Evolutionary conservation across 352 stramenopile species (phyloP), one percentile per base, ranked within the genome.

Genomic region (Pythium rhizo-oryzae): DNA sequence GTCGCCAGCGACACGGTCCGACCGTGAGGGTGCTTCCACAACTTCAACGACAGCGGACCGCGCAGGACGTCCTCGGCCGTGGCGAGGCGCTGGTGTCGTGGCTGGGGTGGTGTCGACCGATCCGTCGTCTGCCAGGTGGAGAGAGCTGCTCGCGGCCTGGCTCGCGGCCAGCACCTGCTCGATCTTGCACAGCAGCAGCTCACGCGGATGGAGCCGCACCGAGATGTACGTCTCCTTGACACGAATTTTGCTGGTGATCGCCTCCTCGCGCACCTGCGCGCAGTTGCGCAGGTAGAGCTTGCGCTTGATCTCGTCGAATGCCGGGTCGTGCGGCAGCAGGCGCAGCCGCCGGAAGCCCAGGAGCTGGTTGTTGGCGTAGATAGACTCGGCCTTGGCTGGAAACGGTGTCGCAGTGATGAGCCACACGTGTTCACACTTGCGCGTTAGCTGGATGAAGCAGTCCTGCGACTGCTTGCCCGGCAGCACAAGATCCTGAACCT

Each of bases 361-460:
- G 35, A 95, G 60, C 62, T 96, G 87, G 65, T 96, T 93, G 65
- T 96, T 96, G n/a, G 89, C 89, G 54, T 94, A 94, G 51, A 96
- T 92, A 24, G 81, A 92, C 19, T 89, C 85, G 4, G 77, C 79
- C 21, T 90, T 91, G 21, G 87, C 83, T 0, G 89, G 87, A 30
- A 96, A 96, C 13, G 89, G 87, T 41, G 89, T 96, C 13, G 89
- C 89, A 4, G 82, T 94, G 61, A 96, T 91, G 52, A 96, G 72
- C 89, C 89, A 96, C 30, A 94, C 83, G 70, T 96, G 89, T 61
- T 88, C 70, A 46, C 84, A 87, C 18, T 76, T 71, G 33, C 80
- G 81, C 33, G 85, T 94, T 21, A 96, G 82, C 65, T 96, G 89
- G 52, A 96, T 79, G 51, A 96, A 90, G 65, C 89, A 95, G 65